Base-by-base conservation (phyloP, 139 green algal genomes). In the Volvox africanus region DNA sequence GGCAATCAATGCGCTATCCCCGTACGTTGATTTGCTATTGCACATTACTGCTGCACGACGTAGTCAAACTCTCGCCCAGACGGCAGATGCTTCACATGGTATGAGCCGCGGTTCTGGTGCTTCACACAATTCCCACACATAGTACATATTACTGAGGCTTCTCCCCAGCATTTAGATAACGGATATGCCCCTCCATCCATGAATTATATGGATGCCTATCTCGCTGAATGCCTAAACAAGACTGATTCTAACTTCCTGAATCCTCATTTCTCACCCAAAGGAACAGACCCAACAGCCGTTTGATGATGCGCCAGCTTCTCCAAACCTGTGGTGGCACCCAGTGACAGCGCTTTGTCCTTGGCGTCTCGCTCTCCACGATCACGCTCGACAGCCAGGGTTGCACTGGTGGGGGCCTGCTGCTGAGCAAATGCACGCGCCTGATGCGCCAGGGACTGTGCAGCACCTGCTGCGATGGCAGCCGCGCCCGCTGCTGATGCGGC, bases 291-390 rank as follows among this genome's bases (percentile, higher is more conserved):
- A 36, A 21, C 33, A 36, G 33, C 65, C 11, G 24, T 2, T 61
- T 79, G 82, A 61, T 65, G 62, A 13, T 65, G 82, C 67, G 36
- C 35, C 83, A 68, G 32, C 83, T 88, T 88, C 16, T 88, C 83
- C 26, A 61, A 62, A 26, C 32, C 18, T 9, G 2, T 55, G 32
- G 55, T 17, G 33, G 18, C 24, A 73, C 65, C 65, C 62, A 32
- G 2, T 0, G 19, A 22, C 24, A 80, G 35, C 22, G 85, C 12
- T 68, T 89, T 89, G 37, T 89, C 85, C 85, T 89, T 89, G 26
- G 69, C 85, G 20, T 89, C 85, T 0, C 85, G 85, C 69, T 89
- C 85, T 44, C 69, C 37, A 0, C 85, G 85, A 30, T 89, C 85
- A 6, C 85, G 37, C 36, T 89, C 85, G 28, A 35, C 68, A 44